Evolutionary conservation across 306 rosid genomes (phyloP).

Genomic region (cucumber (Cucumis sativus)): DNA sequence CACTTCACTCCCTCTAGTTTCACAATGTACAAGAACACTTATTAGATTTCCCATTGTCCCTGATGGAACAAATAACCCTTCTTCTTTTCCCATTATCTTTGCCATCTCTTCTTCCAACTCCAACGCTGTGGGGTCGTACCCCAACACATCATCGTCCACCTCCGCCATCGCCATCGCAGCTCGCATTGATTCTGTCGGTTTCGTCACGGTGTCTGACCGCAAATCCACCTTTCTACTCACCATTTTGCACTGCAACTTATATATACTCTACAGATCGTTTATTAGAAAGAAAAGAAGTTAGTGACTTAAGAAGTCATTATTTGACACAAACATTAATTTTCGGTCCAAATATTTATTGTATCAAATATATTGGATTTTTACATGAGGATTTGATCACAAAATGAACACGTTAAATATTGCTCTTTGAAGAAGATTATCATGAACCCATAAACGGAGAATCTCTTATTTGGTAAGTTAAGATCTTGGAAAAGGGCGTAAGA

Average conservation of each 20-base stretch:
- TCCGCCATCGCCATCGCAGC: conserved; percentile 87
- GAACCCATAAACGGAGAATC: too few relatives aligned
- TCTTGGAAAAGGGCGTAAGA: too few relatives aligned
- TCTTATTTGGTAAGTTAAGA: too few relatives aligned
- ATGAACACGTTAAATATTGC: too few relatives aligned
- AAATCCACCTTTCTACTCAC: conserved; percentile 62
- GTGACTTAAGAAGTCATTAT: background rate
- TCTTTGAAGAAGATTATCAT: too few relatives aligned
- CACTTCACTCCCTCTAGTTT: conserved; percentile 84
- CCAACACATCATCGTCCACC: conserved; percentile 41
- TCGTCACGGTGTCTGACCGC: conserved; percentile 82
- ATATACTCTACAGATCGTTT: background rate
- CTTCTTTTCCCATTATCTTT: conserved; percentile 62
- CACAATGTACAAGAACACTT: conserved; percentile 78
- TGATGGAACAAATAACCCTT: conserved; percentile 78
- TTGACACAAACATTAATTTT: too few relatives aligned
- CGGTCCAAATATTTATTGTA: too few relatives aligned
- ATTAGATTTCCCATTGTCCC: conserved; percentile 97
- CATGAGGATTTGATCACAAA: too few relatives aligned
- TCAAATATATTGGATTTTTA: too few relatives aligned
- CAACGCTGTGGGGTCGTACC: conserved; percentile 56
- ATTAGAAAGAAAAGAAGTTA: background rate
- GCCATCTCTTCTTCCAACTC: conserved; percentile 68
- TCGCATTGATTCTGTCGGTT: conserved; percentile 71
- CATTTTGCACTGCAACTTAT: conserved; percentile 19